Conservation (phyloP, 305 asterid species). For the Fraxinus dipetala region DNA sequence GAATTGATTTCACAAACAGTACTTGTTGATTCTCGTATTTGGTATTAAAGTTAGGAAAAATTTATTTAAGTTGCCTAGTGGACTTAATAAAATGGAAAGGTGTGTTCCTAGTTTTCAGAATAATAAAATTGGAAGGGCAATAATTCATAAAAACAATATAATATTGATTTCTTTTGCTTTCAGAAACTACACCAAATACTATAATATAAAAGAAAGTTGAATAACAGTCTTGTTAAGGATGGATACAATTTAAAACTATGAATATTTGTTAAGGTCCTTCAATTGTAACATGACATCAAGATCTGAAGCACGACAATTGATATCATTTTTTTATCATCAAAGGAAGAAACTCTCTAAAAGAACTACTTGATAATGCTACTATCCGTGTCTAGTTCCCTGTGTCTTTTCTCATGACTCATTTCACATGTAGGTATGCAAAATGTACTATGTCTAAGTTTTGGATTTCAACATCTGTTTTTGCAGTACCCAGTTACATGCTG, state of each 20-base stretch:
- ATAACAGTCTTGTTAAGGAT: not conserved
- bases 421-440: not conserved
- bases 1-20: not conserved
- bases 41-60: not conserved
- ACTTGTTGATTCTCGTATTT: not conserved
- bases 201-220: not conserved
- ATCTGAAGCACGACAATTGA: not conserved
- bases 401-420: not conserved
- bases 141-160: not conserved
- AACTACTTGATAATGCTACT: not conserved
- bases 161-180: not conserved
- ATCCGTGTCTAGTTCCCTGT: not conserved
- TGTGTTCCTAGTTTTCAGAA: not conserved
- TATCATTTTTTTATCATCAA: not conserved
- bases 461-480: constrained; percentile 20
- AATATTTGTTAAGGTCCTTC: not conserved
- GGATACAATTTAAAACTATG: not conserved
- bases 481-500: constrained; percentile 63
- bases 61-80: not conserved
- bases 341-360: not conserved
- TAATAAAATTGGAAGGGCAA: not conserved
- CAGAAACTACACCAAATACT: not conserved
- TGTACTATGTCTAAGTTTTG: not conserved
- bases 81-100: not conserved
- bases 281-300: not conserved